Base-by-base conservation (phyloP, 768 basidiomycete genomes). In the Dioszegia hungarica region DNA sequence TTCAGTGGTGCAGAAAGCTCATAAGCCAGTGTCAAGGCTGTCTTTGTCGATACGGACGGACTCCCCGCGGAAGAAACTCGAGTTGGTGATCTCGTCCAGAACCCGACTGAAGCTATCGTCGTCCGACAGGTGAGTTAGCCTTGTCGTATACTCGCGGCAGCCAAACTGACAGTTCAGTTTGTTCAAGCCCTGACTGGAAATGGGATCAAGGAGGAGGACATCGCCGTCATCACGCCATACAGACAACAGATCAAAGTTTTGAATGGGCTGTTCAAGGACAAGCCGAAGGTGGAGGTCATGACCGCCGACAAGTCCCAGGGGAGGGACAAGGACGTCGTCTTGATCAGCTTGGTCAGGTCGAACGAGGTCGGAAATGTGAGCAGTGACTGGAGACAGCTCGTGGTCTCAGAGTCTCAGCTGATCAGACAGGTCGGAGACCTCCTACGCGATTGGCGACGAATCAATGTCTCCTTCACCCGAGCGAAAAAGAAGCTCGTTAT, bases 401-500 rank as follows among this genome's bases (percentile, higher is more conserved):
- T n/a, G n/a, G n/a, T n/a, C n/a, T n/a, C n/a, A n/a, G n/a, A n/a
- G n/a, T n/a, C n/a, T n/a, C 24, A 40, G 27, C 28, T 48, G 24
- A 48, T n/a, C 27, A 17, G 10, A 28, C 59, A 94, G 92, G 81
- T 90, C 25, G 95, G 95, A 9, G 92, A 97, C 51, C 81, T 99
- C 1, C 79, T 98, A 24, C 90, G 88, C 65, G 95, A 99, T 72
- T 97, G 94, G 93, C 81, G 95, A 34, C 78, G 95, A 31, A 86
- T 97, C 81, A 99, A 99, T 69, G 95, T 99, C 17, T 88, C 91
- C 6, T 90, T 98, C 74, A 97, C 94, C 0, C 86, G 95, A 15
- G 94, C 93, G 0, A 84, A 86, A 53, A 83, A 84, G 31, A 99
- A 99, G 78, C 79, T 99, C 2, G 80, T 97, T 75, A 86, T 99